Evolutionary conservation across 2,329 filamentous ascomycete genomes (phyloP), one percentile per base, ranked within the genome.

Genomic region (Madurella mycetomatis): DNA sequence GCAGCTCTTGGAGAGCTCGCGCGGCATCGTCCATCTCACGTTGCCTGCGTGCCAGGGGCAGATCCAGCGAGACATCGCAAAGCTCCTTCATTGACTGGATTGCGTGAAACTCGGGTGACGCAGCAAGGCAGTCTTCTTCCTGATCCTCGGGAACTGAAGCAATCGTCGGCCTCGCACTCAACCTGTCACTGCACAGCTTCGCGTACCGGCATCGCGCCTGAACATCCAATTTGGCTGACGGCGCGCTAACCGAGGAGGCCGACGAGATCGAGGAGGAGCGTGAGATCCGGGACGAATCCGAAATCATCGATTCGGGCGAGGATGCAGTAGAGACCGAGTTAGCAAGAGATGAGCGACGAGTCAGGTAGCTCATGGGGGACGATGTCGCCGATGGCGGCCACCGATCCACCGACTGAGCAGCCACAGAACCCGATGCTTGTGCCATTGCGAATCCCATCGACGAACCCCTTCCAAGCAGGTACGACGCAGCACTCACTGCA

Each of bases 281-380:
- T 60, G 83, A 85, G 59, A 81, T 76, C 57, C 77, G 77, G 55
- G 79, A 85, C 54, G 75, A 73, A 65, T 86, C 83, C 55, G 83
- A 85, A 44, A 86, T 71, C 82, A 86, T 85, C 52, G 83, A 86
- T 65, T 86, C 83, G 58, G 83, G 83, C 30, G 83, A 86, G 55
- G 83, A 86, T 34, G 79, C 78, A 31, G 80, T 81, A 25, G 83
- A 86, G 62, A 83, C 73, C 16, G 83, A 83, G 65, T 78, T 83
- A 66, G 82, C 82, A 56, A 85, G 77, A 15, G 83, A 85, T 13
- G 82, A 84, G 57, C 82, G 81, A 56, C 83, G 82, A 39, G 73
- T 70, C 48, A 72, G 65, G 62, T 77, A 77, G 60, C 71, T 73
- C 62, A 77, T 74, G 25, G 82, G 81, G 17, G 83, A 84, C 4